These are phyloP conservation scores for Fraxinus quadrangulata DNA, from an alignment of 257 asterid genomes.

Conservation along the genomic window DNA sequence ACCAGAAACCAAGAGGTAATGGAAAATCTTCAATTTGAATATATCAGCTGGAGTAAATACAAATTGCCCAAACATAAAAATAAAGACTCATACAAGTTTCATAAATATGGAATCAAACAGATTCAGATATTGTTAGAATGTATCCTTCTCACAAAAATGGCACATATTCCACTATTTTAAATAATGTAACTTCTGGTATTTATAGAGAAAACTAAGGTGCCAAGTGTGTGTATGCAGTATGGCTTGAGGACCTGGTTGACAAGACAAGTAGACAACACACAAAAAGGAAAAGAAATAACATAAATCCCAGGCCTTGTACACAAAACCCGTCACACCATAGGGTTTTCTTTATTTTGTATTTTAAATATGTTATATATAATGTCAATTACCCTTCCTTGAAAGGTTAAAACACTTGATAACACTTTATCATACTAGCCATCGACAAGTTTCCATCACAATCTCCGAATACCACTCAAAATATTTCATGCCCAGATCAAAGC, in stretches of 20 bases:
- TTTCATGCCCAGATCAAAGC: neutral
- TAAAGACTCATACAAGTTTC: slow-evolving; percentile 4
- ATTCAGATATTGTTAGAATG: neutral
- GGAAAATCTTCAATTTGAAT: slow-evolving; percentile 1
- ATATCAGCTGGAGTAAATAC: neutral
- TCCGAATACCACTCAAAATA: neutral
- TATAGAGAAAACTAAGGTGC: neutral
- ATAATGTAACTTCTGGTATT: neutral
- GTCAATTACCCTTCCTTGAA: neutral
- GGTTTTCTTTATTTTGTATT: neutral
- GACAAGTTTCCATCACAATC: neutral
- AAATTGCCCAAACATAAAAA: neutral
- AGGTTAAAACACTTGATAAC: neutral
- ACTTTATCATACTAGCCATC: neutral
- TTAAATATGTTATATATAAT: neutral
- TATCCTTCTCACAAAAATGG: neutral
- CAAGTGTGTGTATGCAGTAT: neutral
- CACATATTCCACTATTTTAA: neutral
- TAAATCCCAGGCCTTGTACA: neutral
- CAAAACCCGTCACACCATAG: neutral
- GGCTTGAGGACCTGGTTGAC: neutral
- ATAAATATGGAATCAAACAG: slow-evolving; percentile 11
- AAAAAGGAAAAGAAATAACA: neutral
- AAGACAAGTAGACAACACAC: neutral
- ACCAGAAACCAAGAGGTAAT: slow-evolving; percentile 7